Conservation (phyloP, 139 green algal species). For the Picochlorum sp. region DNA sequence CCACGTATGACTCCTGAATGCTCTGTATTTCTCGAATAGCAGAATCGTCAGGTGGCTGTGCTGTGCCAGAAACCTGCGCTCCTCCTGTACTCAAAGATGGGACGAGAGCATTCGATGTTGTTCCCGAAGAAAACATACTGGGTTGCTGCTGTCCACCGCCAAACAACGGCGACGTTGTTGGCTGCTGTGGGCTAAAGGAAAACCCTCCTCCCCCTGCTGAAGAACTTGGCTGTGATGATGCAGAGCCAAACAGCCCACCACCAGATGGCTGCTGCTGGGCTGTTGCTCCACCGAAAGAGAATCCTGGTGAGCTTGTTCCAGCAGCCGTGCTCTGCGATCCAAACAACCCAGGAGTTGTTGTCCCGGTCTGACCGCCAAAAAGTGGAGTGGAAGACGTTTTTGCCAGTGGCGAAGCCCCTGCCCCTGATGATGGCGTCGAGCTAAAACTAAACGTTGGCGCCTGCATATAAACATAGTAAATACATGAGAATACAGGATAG, state of each 20-base stretch:
- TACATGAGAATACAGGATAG: background rate
- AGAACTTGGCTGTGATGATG: constrained; percentile 9
- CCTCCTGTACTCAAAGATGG: background rate
- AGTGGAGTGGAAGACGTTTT: constrained; percentile 27
- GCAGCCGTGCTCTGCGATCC: background rate
- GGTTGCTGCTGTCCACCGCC: no score
- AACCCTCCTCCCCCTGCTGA: background rate
- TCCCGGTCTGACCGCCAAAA: constrained; percentile 7
- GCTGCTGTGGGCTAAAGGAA: no score
- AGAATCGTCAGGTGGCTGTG: constrained; percentile 13
- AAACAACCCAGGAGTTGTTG: constrained; percentile 1
- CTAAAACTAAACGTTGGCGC: constrained; percentile 19
- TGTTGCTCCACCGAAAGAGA: background rate
- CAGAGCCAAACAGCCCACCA: background rate
- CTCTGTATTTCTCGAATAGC: constrained; percentile 36
- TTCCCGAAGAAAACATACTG: background rate
- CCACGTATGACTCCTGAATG: constrained; percentile 31
- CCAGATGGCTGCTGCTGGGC: background rate
- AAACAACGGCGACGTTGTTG: no score
- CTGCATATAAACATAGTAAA: constrained; percentile 1
- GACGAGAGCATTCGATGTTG: background rate
- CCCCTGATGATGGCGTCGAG: constrained; percentile 16
- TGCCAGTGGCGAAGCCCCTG: constrained; percentile 3
- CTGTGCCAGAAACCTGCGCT: background rate
- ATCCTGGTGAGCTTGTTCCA: background rate